Evolutionary conservation across 306 rosid species (phyloP).

Genomic region (Prunus fruticosa): DNA sequence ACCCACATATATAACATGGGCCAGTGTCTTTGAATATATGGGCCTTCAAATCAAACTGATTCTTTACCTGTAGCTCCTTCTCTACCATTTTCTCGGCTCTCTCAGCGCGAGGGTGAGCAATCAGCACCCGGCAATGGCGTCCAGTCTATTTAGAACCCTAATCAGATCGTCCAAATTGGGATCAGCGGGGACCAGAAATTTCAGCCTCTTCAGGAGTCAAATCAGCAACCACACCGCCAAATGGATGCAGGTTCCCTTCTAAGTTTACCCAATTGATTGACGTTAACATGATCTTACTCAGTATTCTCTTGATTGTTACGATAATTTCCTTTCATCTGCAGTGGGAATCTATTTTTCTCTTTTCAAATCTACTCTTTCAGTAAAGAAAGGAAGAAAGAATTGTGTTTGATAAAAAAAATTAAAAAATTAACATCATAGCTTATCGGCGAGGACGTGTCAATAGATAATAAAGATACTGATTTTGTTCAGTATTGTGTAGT

Average conservation of each 20-base stretch:
- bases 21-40: background rate
- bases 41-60: background rate
- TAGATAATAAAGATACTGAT: background rate
- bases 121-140: constrained; percentile 49
- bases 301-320: background rate
- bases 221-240: constrained; percentile 71
- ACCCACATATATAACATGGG: background rate
- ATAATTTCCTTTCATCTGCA: background rate
- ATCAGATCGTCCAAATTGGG: constrained; percentile 45
- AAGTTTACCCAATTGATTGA: background rate
- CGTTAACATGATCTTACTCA: background rate
- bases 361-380: background rate
- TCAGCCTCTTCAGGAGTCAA: constrained; percentile 56
- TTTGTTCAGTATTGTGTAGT: background rate
- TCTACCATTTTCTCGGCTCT: background rate
- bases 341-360: background rate
- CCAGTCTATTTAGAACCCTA: constrained; percentile 60
- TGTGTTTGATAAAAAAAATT: background rate
- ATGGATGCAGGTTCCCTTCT: constrained; percentile 74
- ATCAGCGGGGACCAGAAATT: constrained; percentile 33
- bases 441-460: background rate
- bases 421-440: background rate
- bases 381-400: background rate
- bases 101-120: background rate
- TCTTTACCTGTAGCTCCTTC: background rate